A percentile compares a stretch with the other conserved stretches of the same genome.
Conservation (phyloP, 495 filamentous ascomycete species). For the Trichocladium uniseriatum region DNA sequence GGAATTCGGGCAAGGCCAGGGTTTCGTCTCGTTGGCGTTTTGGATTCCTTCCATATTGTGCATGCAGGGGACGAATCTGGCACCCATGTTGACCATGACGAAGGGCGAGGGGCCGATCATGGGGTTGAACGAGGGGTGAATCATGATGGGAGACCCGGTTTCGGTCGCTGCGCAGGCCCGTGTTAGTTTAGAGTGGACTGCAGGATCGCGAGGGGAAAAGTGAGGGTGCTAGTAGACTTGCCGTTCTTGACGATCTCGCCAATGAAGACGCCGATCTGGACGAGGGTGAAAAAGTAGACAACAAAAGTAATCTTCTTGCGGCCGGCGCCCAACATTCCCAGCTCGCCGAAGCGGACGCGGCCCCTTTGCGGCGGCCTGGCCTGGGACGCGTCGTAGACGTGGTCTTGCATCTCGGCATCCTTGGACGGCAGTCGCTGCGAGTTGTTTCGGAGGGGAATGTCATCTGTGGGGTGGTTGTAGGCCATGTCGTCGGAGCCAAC, state of each 20-base stretch:
- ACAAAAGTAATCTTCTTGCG: constrained; percentile 65
- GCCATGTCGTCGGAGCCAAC: constrained; percentile 30
- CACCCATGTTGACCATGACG: constrained; percentile 93
- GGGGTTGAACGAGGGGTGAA: constrained; percentile 77
- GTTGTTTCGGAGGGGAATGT: constrained; percentile 56
- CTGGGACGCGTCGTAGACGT: constrained; percentile 39
- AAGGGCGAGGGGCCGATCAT: constrained; percentile 93
- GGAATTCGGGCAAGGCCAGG: constrained; percentile 69
- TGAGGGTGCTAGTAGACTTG: constrained; percentile 33
- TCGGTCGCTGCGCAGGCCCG: constrained; percentile 42
- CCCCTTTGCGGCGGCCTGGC: constrained; percentile 22
- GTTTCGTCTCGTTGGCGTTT: constrained; percentile 25
- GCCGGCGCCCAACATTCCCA: constrained; percentile 40
- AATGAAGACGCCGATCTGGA: constrained; percentile 84
- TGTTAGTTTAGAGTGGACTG: constrained; percentile 12
- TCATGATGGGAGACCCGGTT: constrained; percentile 74
- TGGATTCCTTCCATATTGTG: constrained; percentile 64
- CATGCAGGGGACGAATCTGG: constrained; percentile 91
- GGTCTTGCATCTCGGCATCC: constrained; percentile 38
- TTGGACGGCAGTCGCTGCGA: constrained; percentile 27
- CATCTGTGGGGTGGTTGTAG: constrained; percentile 43
- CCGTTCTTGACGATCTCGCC: constrained; percentile 76
- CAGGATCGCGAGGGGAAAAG: too few relatives aligned
- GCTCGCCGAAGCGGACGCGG: constrained; percentile 36
- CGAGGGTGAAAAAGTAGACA: constrained; percentile 66